phyloP scores from a whole-genome alignment of 352 stramenopile species.

The Pythium volutum region DNA sequence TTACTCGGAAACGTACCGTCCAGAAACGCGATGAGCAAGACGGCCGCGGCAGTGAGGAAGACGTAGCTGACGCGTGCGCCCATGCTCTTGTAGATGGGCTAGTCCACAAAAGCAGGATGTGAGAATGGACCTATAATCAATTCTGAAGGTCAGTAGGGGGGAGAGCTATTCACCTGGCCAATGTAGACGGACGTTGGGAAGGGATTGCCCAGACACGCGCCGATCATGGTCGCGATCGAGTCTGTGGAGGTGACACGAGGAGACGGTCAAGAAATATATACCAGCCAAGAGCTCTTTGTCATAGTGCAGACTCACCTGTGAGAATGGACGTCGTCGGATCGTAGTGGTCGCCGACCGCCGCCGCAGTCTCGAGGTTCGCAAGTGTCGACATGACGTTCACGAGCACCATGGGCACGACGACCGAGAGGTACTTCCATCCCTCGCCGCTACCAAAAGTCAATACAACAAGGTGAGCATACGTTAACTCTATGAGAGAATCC shows the following conservation, averaged over 20 bases:
- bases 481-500: too few relatives aligned
- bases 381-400: constrained; percentile 46
- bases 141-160: not conserved
- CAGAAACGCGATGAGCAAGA: constrained; percentile 31
- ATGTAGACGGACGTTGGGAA: constrained; percentile 48
- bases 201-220: constrained; percentile 35
- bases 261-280: not conserved
- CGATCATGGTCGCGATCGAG: constrained; percentile 36
- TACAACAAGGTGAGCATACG: too few relatives aligned
- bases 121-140: not conserved
- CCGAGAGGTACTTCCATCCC: constrained; percentile 38
- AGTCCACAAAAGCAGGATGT: not conserved
- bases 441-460: constrained; percentile 26
- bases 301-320: constrained; percentile 13
- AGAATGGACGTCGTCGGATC: constrained; percentile 32
- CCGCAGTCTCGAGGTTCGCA: constrained; percentile 36
- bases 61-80: constrained; percentile 37
- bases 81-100: constrained; percentile 51
- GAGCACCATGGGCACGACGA: constrained; percentile 42
- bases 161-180: constrained; percentile 24
- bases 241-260: constrained; percentile 5
- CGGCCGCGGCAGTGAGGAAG: constrained; percentile 28
- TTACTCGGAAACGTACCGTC: constrained; percentile 26
- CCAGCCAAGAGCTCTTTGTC: not conserved
- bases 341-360: constrained; percentile 41